A percentile compares a stretch with the other conserved stretches of the same genome.
Conservation (phyloP, 2,329 filamentous ascomycete species). For the Berkeleyomyces rouxiae region DNA sequence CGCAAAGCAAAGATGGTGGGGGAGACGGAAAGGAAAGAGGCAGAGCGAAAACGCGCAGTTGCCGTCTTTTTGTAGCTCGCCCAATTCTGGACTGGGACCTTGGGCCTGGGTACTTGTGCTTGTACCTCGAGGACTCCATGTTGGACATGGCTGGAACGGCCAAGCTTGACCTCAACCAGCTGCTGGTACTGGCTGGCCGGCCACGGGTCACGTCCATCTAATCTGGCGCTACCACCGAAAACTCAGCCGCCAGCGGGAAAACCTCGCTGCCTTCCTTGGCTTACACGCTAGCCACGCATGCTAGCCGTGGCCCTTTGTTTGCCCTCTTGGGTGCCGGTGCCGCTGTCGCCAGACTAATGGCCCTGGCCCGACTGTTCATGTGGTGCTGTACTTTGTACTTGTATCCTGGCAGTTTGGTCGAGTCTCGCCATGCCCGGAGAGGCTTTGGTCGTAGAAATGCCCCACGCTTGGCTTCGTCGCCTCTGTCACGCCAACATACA, state of each 20-base stretch:
- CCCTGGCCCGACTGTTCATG: background rate
- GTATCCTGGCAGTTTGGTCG: background rate
- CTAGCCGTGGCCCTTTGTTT: background rate
- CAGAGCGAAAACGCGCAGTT: background rate
- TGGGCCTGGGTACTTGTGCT: background rate
- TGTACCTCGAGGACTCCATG: background rate
- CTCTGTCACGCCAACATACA: background rate
- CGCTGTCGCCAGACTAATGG: background rate
- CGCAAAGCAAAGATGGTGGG: background rate
- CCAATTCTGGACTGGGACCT: background rate
- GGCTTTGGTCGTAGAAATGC: background rate
- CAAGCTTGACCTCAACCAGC: background rate
- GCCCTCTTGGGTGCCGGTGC: background rate
- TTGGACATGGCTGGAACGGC: background rate
- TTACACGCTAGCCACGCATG: background rate
- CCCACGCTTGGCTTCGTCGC: background rate
- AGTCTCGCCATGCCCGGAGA: background rate
- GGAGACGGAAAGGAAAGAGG: background rate
- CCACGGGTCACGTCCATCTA: background rate
- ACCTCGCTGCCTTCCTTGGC: background rate
- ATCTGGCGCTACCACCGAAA: background rate
- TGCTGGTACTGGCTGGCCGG: background rate
- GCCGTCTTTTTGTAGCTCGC: constrained; percentile 1
- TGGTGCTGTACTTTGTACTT: background rate
- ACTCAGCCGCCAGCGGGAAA: background rate